phyloP scores from a whole-genome alignment of 768 basidiomycete species.

The Agaricus sinodeliciosus region DNA sequence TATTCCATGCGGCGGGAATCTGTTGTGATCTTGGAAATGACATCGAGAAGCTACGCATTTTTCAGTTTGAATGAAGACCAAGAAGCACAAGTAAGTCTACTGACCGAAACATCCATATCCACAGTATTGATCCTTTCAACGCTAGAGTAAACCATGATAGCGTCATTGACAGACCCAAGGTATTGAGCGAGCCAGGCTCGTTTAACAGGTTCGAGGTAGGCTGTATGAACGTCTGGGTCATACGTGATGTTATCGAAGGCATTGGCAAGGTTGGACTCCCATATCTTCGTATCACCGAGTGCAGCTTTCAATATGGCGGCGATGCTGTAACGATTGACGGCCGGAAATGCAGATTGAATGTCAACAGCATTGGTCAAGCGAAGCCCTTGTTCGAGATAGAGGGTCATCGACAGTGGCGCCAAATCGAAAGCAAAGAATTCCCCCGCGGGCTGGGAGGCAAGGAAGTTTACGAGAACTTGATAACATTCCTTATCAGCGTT shows the following conservation, averaged over 20 bases:
- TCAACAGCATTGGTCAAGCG: conserved; percentile 46
- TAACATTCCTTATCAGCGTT: conserved; percentile 7
- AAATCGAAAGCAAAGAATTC: conserved; percentile 51
- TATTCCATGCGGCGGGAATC: conserved; percentile 41
- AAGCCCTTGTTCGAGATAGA: conserved; percentile 36
- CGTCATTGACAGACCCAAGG: conserved; percentile 33
- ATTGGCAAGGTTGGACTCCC: conserved; percentile 26
- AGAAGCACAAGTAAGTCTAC: conserved; percentile 10
- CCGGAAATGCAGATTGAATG: conserved; percentile 45
- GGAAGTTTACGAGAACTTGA: conserved; percentile 22
- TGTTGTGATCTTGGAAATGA: conserved; percentile 38
- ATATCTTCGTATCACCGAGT: conserved; percentile 31
- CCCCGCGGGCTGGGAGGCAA: conserved; percentile 33
- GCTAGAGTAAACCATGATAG: conserved; percentile 33
- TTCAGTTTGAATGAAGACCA: background rate
- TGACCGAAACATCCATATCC: conserved; percentile 28
- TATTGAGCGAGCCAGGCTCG: conserved; percentile 48
- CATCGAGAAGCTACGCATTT: conserved; percentile 20
- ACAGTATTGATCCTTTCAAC: conserved; percentile 39
- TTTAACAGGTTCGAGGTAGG: conserved; percentile 29
- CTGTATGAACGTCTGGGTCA: conserved; percentile 23
- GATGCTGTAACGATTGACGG: conserved; percentile 31
- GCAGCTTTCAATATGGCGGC: conserved; percentile 32
- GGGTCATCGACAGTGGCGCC: conserved; percentile 39
- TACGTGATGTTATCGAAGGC: conserved; percentile 33